phyloP scores from a whole-genome alignment of 2,329 filamentous ascomycete genomes.

The Bertia moriformis region DNA sequence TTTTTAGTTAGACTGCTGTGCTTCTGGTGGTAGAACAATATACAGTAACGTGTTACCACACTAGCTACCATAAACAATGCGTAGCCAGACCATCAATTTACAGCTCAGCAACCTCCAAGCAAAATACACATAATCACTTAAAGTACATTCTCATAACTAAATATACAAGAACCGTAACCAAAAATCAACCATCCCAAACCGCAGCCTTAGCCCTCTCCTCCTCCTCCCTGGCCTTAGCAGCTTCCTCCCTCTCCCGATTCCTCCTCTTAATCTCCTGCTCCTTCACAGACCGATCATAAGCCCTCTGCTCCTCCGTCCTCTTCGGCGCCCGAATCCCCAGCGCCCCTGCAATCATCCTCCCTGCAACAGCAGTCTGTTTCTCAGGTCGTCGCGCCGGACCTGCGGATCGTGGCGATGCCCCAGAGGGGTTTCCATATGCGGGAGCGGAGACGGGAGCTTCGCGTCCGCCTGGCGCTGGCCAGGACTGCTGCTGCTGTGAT shows the following conservation, averaged over 20 bases:
- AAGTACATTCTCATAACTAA: too few relatives aligned
- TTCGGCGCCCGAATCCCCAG: not conserved
- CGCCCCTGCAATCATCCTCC: conserved; percentile 1
- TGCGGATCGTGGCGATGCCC: not conserved
- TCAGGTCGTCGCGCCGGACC: not conserved
- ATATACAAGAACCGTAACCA: too few relatives aligned
- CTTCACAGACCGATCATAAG: not conserved
- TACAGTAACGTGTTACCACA: too few relatives aligned
- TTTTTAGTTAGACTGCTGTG: too few relatives aligned
- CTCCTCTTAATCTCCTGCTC: not conserved
- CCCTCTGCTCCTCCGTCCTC: conserved; percentile 1
- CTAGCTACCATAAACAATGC: too few relatives aligned
- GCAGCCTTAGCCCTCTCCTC: not conserved
- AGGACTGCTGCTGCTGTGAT: not conserved
- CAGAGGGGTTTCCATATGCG: not conserved
- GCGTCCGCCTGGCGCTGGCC: too few relatives aligned
- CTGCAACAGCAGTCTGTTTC: not conserved
- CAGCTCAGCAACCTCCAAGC: too few relatives aligned
- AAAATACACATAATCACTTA: too few relatives aligned
- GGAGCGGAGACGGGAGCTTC: not conserved
- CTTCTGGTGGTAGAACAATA: too few relatives aligned
- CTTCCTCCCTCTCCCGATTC: conserved; percentile 1
- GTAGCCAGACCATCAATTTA: too few relatives aligned
- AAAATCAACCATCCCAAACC: not conserved
- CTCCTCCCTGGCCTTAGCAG: not conserved